These are phyloP conservation scores for Cubamyces lactineus DNA, from an alignment of 768 basidiomycete species.

Conservation along the genomic window DNA sequence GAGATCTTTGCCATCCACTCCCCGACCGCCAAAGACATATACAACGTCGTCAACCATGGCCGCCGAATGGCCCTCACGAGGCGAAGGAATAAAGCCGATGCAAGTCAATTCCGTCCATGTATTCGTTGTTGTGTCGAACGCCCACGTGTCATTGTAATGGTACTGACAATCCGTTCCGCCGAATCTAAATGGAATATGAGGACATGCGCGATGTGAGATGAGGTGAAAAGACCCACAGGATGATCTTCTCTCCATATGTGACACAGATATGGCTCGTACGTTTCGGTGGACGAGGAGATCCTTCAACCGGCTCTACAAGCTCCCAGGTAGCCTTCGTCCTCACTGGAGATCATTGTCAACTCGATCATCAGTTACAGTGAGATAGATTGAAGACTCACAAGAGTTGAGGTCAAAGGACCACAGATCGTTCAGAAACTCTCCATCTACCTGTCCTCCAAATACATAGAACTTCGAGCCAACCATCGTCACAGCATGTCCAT, in stretches of 20 bases:
- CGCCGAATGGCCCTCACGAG: conserved; percentile 95
- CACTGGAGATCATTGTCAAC: conserved; percentile 47
- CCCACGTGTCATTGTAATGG: conserved; percentile 99
- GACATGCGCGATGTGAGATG: background rate
- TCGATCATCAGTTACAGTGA: too few species aligned
- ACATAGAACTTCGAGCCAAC: conserved; percentile 89
- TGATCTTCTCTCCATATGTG: conserved; percentile 78
- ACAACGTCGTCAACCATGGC: conserved; percentile 97
- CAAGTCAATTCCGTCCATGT: conserved; percentile 92
- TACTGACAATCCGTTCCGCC: conserved; percentile 98
- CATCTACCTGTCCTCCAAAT: conserved; percentile 96
- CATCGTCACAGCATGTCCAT: conserved; percentile 97
- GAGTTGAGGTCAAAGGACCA: conserved; percentile 97
- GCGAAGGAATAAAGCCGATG: conserved; percentile 95
- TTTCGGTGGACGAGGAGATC: conserved; percentile 68
- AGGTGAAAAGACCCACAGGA: conserved; percentile 60
- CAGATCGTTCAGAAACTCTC: conserved; percentile 91
- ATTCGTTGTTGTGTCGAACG: conserved; percentile 79
- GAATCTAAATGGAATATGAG: conserved; percentile 56
- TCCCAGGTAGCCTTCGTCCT: conserved; percentile 88
- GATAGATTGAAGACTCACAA: conserved; percentile 52
- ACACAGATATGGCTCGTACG: conserved; percentile 93
- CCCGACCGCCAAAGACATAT: conserved; percentile 96
- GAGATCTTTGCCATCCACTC: conserved; percentile 95
- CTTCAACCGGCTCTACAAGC: conserved; percentile 59